A percentile compares a stretch with the other conserved stretches of the same genome.
phyloP scores from a whole-genome alignment of 164 flowering plant genomes.

The Kingdonia uniflora region DNA sequence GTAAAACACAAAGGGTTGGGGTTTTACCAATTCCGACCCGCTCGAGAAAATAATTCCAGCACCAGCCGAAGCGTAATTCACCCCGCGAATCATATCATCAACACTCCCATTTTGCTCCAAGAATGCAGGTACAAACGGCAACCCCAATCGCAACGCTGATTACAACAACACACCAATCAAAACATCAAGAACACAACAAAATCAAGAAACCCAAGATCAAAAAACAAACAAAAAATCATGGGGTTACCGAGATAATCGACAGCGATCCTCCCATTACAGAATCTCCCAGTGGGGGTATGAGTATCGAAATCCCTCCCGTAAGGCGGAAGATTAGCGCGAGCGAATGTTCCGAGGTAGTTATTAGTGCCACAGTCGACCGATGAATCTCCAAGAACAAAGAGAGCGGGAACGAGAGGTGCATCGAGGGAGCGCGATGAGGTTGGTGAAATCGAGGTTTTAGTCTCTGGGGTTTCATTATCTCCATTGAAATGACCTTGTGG shows the following conservation, averaged over 20 bases:
- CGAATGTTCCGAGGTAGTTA: slow-evolving; percentile 66
- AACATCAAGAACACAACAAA: too few relatives aligned
- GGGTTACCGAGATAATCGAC: slow-evolving; percentile 78
- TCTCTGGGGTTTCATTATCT: too few relatives aligned
- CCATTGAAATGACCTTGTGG: too few relatives aligned
- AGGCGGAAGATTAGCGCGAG: slow-evolving; percentile 65
- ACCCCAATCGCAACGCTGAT: slow-evolving; percentile 61
- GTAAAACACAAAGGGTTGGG: too few relatives aligned
- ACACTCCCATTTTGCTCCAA: slow-evolving; percentile 51
- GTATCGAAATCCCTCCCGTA: slow-evolving; percentile 93
- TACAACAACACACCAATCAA: background rate
- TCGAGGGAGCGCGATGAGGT: background rate
- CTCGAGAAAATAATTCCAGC: slow-evolving; percentile 84
- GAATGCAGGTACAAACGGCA: slow-evolving; percentile 81
- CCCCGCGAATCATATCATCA: slow-evolving; percentile 67
- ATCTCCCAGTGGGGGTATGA: slow-evolving; percentile 73
- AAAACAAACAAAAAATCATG: too few relatives aligned
- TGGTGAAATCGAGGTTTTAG: background rate
- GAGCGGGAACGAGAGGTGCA: slow-evolving; percentile 55
- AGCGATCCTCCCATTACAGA: slow-evolving; percentile 80
- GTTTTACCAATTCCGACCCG: slow-evolving; percentile 72
- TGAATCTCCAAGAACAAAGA: slow-evolving; percentile 81
- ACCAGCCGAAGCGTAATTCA: slow-evolving; percentile 89
- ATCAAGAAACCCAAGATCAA: too few relatives aligned
- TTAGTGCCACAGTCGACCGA: slow-evolving; percentile 82